These are phyloP conservation scores for Pseudevernia furfuracea DNA, from an alignment of 495 filamentous ascomycete genomes.

Conservation along the genomic window DNA sequence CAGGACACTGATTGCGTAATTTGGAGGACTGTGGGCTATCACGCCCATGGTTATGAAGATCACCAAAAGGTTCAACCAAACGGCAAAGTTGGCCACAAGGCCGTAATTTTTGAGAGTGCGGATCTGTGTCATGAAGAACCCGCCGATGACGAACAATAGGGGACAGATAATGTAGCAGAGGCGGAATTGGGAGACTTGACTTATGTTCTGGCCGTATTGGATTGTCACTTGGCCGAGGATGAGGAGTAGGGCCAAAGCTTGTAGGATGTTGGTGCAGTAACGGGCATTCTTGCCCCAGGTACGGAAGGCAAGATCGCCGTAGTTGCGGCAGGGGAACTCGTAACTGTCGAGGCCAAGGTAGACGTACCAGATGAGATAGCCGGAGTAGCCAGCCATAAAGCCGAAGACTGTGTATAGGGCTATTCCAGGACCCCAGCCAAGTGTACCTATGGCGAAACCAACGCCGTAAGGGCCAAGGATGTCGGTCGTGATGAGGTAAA, in stretches of 20 bases:
- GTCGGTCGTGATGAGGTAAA: slow-evolving; percentile 55
- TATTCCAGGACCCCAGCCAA: slow-evolving; percentile 32
- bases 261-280: slow-evolving; percentile 47
- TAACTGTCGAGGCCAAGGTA: slow-evolving; percentile 52
- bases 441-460: slow-evolving; percentile 30
- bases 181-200: slow-evolving; percentile 44
- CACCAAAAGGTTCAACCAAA: slow-evolving; percentile 48
- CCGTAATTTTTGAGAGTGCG: slow-evolving; percentile 47
- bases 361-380: slow-evolving; percentile 49
- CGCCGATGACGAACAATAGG: slow-evolving; percentile 33
- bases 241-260: slow-evolving; percentile 45
- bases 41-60: slow-evolving; percentile 45
- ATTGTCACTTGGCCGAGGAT: slow-evolving; percentile 48
- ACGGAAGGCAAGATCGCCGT: slow-evolving; percentile 52
- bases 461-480: slow-evolving; percentile 52
- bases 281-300: slow-evolving; percentile 45
- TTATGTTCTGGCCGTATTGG: slow-evolving; percentile 47
- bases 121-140: slow-evolving; percentile 37
- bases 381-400: slow-evolving; percentile 38
- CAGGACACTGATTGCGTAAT: slow-evolving; percentile 32
- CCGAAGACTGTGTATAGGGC: slow-evolving; percentile 33
- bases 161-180: slow-evolving; percentile 36
- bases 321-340: slow-evolving; percentile 46
- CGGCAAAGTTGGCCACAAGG: slow-evolving; percentile 49
- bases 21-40: slow-evolving; percentile 43